These are phyloP conservation scores for Aspergillus conjunctus DNA, from an alignment of 495 filamentous ascomycete species.

Conservation along the genomic window DNA sequence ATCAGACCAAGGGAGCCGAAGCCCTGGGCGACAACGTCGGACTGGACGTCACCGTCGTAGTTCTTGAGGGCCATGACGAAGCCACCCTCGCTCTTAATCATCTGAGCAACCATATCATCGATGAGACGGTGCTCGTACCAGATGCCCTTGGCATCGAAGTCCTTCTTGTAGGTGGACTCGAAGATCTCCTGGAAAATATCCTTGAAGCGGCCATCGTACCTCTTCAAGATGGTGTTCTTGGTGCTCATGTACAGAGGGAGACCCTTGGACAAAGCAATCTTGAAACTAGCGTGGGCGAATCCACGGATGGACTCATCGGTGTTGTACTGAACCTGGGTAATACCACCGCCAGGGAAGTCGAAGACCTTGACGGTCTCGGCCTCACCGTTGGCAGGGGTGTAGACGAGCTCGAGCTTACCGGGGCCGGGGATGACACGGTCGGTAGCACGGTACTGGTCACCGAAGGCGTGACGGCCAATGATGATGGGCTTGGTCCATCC, in stretches of 20 bases:
- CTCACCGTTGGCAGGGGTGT: constrained; percentile 80
- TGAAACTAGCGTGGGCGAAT: constrained; percentile 95
- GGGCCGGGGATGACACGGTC: constrained; percentile 79
- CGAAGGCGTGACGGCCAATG: constrained; percentile 97
- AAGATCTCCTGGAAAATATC: constrained; percentile 99
- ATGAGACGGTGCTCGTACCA: constrained; percentile 99
- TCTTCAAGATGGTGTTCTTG: constrained; percentile 99
- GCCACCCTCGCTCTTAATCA: constrained; percentile 96
- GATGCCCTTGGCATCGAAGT: constrained; percentile 87
- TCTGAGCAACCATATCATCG: constrained; percentile 99
- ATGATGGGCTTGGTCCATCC: constrained; percentile 99
- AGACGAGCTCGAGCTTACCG: constrained; percentile 91
- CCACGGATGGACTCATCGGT: constrained; percentile 91
- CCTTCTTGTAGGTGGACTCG: constrained; percentile 79
- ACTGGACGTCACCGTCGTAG: constrained; percentile 99
- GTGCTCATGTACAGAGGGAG: constrained; percentile 97
- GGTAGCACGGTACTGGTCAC: constrained; percentile 96
- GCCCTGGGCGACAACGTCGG: constrained; percentile 96
- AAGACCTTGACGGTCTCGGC: constrained; percentile 87
- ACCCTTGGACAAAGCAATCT: constrained; percentile 82
- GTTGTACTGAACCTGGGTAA: constrained; percentile 96
- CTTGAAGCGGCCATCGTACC: constrained; percentile 97
- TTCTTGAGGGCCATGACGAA: constrained; percentile 99
- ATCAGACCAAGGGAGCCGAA: constrained; percentile 98
- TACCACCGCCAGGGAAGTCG: constrained; percentile 84